Evolutionary conservation across 2,329 filamentous ascomycete species (phyloP).

Genomic region (Capronia coronata): DNA sequence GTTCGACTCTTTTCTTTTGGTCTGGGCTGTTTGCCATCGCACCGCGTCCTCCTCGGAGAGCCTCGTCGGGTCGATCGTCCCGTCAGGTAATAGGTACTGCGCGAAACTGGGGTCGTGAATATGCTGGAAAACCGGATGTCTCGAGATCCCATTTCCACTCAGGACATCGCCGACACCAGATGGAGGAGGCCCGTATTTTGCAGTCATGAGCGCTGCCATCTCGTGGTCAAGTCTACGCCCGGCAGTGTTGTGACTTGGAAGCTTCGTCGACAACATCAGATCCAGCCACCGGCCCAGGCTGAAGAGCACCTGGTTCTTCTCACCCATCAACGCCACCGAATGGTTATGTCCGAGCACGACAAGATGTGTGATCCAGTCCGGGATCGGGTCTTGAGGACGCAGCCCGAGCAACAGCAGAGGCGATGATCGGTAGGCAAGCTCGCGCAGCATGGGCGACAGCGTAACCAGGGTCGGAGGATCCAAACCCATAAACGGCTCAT

Average conservation of each 20-base stretch:
- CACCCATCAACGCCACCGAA: slow-evolving; percentile 59
- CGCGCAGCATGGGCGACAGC: slow-evolving; percentile 64
- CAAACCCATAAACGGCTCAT: slow-evolving; percentile 91
- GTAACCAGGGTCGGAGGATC: slow-evolving; percentile 73
- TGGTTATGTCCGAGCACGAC: slow-evolving; percentile 64
- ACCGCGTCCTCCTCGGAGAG: slow-evolving; percentile 1
- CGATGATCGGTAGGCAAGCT: slow-evolving; percentile 57
- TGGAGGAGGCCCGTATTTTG: slow-evolving; percentile 15
- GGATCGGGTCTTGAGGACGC: slow-evolving; percentile 77
- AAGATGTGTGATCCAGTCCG: slow-evolving; percentile 84
- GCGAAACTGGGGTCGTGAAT: neutral
- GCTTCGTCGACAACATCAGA: neutral
- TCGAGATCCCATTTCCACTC: slow-evolving; percentile 19
- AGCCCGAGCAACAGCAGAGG: slow-evolving; percentile 72
- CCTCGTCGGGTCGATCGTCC: neutral
- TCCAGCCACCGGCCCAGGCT: slow-evolving; percentile 22
- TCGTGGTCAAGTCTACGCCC: slow-evolving; percentile 7
- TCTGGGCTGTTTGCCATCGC: neutral
- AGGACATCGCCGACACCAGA: slow-evolving; percentile 22
- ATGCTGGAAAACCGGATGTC: slow-evolving; percentile 2
- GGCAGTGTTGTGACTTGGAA: neutral
- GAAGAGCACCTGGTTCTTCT: slow-evolving; percentile 55
- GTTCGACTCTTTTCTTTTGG: neutral
- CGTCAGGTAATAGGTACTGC: neutral
- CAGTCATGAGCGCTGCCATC: slow-evolving; percentile 6